Conservation (phyloP, 768 basidiomycete species). For the Amanita exitialis region DNA sequence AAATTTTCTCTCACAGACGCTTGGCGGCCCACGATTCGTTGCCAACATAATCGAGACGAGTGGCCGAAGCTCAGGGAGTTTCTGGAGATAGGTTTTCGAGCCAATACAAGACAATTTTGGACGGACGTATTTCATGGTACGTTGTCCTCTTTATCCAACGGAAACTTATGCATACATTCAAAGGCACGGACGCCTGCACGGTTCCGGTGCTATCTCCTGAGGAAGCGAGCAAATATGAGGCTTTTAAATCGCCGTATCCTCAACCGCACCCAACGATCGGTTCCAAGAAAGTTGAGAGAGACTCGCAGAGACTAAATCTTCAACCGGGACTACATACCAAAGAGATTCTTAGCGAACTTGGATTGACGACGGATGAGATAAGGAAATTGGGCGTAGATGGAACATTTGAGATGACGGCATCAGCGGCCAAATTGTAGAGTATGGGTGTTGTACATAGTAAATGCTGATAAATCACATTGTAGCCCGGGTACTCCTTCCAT, state of each 20-base stretch:
- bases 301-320: slow-evolving; percentile 16
- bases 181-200: slow-evolving; percentile 66
- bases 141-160: slow-evolving; percentile 7
- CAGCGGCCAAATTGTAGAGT: slow-evolving; percentile 9
- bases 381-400: slow-evolving; percentile 32
- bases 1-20: slow-evolving; percentile 32
- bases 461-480: neutral
- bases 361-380: slow-evolving; percentile 31
- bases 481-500: too few relatives aligned
- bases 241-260: slow-evolving; percentile 41
- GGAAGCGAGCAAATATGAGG: slow-evolving; percentile 43
- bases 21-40: slow-evolving; percentile 44
- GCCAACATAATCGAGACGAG: slow-evolving; percentile 33
- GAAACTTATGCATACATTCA: neutral
- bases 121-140: slow-evolving; percentile 53
- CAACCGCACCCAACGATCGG: slow-evolving; percentile 20
- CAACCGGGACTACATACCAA: slow-evolving; percentile 44
- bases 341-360: slow-evolving; percentile 43
- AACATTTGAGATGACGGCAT: slow-evolving; percentile 27
- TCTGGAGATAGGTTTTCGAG: slow-evolving; percentile 53
- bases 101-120: slow-evolving; percentile 61
- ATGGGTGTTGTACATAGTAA: neutral
- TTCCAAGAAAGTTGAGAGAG: neutral
- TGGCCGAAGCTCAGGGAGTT: slow-evolving; percentile 54
- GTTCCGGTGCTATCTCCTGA: slow-evolving; percentile 55